Evolutionary conservation across 306 rosid species (phyloP).

Genomic region (Elaeagnus macrophylla): DNA sequence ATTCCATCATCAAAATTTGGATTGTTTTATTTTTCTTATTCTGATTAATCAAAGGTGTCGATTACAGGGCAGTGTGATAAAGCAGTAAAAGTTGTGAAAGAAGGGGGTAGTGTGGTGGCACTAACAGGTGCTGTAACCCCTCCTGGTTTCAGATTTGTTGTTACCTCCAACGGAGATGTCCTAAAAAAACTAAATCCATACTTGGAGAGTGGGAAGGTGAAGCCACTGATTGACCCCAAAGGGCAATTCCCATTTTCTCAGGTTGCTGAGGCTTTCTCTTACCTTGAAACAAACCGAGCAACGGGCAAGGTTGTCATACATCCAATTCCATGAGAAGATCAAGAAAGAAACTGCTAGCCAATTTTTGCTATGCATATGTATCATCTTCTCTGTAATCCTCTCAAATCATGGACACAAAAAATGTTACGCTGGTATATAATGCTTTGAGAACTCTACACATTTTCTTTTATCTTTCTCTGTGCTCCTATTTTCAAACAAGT

Average conservation of each 20-base stretch:
- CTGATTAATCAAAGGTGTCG: not conserved
- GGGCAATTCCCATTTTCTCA: slow-evolving; percentile 69
- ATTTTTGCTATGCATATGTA: slow-evolving; percentile 22
- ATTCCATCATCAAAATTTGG: too few relatives aligned
- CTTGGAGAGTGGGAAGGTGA: slow-evolving; percentile 81
- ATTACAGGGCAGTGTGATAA: slow-evolving; percentile 38
- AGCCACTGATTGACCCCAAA: slow-evolving; percentile 71
- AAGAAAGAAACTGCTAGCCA: slow-evolving; percentile 1
- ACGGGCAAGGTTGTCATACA: slow-evolving; percentile 72
- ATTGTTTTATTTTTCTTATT: not conserved
- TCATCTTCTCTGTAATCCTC: not conserved
- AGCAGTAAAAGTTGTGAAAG: slow-evolving; percentile 48
- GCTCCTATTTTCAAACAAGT: too few relatives aligned
- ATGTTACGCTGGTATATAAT: too few relatives aligned
- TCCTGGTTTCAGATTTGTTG: slow-evolving; percentile 95
- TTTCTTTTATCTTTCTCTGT: too few relatives aligned
- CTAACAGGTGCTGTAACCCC: slow-evolving; percentile 83
- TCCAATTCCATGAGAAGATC: slow-evolving; percentile 54
- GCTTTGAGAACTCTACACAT: too few relatives aligned
- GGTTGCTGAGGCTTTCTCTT: slow-evolving; percentile 90
- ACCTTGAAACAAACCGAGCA: slow-evolving; percentile 70
- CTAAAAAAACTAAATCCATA: slow-evolving; percentile 76
- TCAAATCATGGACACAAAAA: too few relatives aligned
- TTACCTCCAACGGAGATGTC: slow-evolving; percentile 75
- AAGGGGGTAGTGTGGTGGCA: slow-evolving; percentile 77